Evolutionary conservation across 345 rosid species (phyloP).

Genomic region (Dovyalis caffra): DNA sequence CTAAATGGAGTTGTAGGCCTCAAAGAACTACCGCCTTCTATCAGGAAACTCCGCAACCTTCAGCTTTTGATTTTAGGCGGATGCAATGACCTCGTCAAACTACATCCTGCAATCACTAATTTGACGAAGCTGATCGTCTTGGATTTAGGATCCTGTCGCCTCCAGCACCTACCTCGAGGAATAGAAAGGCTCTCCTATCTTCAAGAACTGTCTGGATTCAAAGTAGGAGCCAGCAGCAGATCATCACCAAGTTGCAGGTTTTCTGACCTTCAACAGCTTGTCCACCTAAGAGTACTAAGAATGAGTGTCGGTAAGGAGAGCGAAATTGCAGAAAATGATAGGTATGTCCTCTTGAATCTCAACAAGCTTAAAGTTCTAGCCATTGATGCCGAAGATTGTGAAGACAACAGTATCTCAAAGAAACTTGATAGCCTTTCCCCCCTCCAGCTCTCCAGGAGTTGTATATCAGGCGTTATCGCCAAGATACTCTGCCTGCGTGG

Average conservation of each 20-base stretch:
- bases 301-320: slow-evolving; percentile 15
- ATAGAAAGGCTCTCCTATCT: slow-evolving; percentile 23
- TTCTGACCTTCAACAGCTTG: slow-evolving; percentile 6
- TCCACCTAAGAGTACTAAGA: slow-evolving; percentile 24
- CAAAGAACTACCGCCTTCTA: no score
- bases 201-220: slow-evolving; percentile 33
- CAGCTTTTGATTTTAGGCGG: no score
- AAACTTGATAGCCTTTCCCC: no score
- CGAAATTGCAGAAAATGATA: slow-evolving; percentile 24
- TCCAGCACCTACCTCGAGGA: slow-evolving; percentile 19
- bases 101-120: slow-evolving; percentile 9
- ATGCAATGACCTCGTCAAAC: no score
- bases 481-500: no score
- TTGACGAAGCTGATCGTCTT: slow-evolving; percentile 24
- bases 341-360: slow-evolving; percentile 19
- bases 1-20: no score
- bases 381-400: slow-evolving; percentile 1
- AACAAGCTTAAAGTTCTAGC: slow-evolving; percentile 25
- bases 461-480: no score
- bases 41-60: no score
- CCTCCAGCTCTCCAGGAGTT: no score
- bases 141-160: slow-evolving; percentile 27
- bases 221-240: neutral
- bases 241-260: slow-evolving; percentile 5
- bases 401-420: no score